phyloP scores from a whole-genome alignment of 2,329 filamentous ascomycete species.

The Fusarium sp. region DNA sequence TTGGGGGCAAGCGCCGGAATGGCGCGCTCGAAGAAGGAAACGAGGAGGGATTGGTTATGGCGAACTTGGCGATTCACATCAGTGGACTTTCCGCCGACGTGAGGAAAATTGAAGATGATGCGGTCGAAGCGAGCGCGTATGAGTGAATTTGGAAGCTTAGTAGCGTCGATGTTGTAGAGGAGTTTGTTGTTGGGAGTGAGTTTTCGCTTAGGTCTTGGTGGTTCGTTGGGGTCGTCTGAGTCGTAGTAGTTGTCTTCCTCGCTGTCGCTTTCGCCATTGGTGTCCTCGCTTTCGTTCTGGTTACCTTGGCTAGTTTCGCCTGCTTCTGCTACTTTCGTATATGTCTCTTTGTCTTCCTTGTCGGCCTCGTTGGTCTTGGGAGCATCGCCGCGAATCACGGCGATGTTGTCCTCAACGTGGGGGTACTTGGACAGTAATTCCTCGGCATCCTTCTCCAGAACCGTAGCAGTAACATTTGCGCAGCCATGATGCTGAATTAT shows the following conservation, averaged over 20 bases:
- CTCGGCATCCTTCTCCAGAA: constrained; percentile 68
- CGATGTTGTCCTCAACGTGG: constrained; percentile 70
- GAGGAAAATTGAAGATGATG: constrained; percentile 96
- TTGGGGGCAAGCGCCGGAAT: constrained; percentile 55
- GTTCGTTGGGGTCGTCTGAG: constrained; percentile 36
- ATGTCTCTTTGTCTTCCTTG: not conserved
- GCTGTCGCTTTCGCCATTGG: constrained; percentile 32
- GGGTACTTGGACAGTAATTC: constrained; percentile 80
- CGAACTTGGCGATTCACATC: constrained; percentile 96
- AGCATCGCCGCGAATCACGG: constrained; percentile 56
- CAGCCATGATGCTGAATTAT: constrained; percentile 75
- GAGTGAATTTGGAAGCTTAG: constrained; percentile 65
- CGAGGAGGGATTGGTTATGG: constrained; percentile 85
- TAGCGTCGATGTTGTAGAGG: constrained; percentile 75
- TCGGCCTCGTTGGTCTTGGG: constrained; percentile 31
- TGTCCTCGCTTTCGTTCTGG: constrained; percentile 24
- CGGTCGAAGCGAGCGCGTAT: constrained; percentile 70
- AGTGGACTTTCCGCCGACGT: constrained; percentile 90
- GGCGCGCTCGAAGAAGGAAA: constrained; percentile 72
- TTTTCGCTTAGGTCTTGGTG: constrained; percentile 27
- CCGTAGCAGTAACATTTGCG: constrained; percentile 75
- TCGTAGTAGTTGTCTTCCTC: constrained; percentile 34
- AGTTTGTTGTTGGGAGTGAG: constrained; percentile 53
- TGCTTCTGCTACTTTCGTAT: constrained; percentile 1
- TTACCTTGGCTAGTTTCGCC: constrained; percentile 6